phyloP scores from a whole-genome alignment of 2,329 filamentous ascomycete genomes.

The Colletotrichum incanum region DNA sequence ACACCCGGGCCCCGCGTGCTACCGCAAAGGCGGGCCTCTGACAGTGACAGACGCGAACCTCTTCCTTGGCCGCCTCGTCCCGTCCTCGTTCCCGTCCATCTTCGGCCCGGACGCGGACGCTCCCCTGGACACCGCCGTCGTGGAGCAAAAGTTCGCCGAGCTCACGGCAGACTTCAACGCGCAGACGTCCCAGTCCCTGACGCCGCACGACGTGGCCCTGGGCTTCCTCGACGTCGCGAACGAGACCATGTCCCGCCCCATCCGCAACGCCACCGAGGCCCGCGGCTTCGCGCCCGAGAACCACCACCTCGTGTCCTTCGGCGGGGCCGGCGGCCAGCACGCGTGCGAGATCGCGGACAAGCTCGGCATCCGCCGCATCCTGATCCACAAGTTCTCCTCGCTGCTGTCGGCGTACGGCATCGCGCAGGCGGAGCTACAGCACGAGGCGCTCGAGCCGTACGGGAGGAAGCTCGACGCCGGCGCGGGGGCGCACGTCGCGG shows the following conservation, averaged over 20 bases:
- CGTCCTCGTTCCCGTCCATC: conserved; percentile 79
- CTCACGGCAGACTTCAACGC: conserved; percentile 59
- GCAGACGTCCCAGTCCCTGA: conserved; percentile 52
- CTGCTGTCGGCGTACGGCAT: conserved; percentile 63
- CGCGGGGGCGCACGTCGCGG: conserved; percentile 40
- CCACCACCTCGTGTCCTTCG: conserved; percentile 63
- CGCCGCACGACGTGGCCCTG: conserved; percentile 66
- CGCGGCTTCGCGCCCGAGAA: conserved; percentile 51
- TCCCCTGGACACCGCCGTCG: conserved; percentile 59
- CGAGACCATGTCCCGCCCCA: conserved; percentile 83
- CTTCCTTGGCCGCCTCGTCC: conserved; percentile 72
- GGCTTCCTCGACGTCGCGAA: conserved; percentile 84
- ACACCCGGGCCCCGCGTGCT: conserved; percentile 80
- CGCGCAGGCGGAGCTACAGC: conserved; percentile 57
- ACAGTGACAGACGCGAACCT: conserved; percentile 83
- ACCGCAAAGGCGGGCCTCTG: conserved; percentile 78
- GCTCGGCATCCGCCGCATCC: conserved; percentile 57
- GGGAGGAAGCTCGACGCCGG: conserved; percentile 45
- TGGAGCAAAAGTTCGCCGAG: conserved; percentile 57
- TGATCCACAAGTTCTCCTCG: conserved; percentile 60
- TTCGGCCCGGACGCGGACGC: conserved; percentile 79
- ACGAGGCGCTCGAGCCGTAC: conserved; percentile 54
- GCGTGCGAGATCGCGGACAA: conserved; percentile 58
- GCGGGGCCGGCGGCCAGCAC: conserved; percentile 81
- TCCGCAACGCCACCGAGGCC: conserved; percentile 81